phyloP scores from a whole-genome alignment of 2,329 filamentous ascomycete species.

The Boeremia lycopersici region DNA sequence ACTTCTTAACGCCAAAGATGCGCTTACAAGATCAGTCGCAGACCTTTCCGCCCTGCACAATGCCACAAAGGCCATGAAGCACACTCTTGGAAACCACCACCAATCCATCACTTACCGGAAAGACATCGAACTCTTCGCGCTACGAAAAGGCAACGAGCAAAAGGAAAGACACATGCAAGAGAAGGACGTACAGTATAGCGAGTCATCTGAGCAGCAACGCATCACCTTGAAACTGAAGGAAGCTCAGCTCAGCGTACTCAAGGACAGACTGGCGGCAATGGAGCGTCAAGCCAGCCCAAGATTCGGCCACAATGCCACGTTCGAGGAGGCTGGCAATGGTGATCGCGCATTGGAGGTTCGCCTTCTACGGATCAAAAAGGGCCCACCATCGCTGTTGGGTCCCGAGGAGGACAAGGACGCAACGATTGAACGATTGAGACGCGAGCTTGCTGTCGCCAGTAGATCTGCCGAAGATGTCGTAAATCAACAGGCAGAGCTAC shows the following conservation, averaged over 20 bases:
- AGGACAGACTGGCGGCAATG: conserved; percentile 35
- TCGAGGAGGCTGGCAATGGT: conserved; percentile 20
- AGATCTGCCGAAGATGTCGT: conserved; percentile 31
- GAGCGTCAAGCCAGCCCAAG: conserved; percentile 30
- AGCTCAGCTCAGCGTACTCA: conserved; percentile 36
- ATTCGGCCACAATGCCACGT: conserved; percentile 15
- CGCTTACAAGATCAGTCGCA: conserved; percentile 37
- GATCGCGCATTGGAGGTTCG: conserved; percentile 43
- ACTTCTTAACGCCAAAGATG: conserved; percentile 36
- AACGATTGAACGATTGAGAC: conserved; percentile 37
- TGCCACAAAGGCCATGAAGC: conserved; percentile 40
- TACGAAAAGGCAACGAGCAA: conserved; percentile 44
- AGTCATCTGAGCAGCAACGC: conserved; percentile 34
- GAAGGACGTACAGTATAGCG: conserved; percentile 34
- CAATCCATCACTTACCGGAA: conserved; percentile 44
- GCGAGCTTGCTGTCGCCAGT: conserved; percentile 29
- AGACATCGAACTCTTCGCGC: conserved; percentile 46
- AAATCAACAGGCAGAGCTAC: conserved; percentile 37
- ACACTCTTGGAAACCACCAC: conserved; percentile 38
- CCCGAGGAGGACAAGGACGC: conserved; percentile 37
- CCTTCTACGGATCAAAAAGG: conserved; percentile 38
- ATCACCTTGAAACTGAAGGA: conserved; percentile 39
- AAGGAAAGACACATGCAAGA: conserved; percentile 43
- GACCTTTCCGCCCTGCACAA: conserved; percentile 38
- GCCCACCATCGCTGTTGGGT: conserved; percentile 23